phyloP scores from a whole-genome alignment of 305 asterid species.

The Nicotiana rustica region DNA sequence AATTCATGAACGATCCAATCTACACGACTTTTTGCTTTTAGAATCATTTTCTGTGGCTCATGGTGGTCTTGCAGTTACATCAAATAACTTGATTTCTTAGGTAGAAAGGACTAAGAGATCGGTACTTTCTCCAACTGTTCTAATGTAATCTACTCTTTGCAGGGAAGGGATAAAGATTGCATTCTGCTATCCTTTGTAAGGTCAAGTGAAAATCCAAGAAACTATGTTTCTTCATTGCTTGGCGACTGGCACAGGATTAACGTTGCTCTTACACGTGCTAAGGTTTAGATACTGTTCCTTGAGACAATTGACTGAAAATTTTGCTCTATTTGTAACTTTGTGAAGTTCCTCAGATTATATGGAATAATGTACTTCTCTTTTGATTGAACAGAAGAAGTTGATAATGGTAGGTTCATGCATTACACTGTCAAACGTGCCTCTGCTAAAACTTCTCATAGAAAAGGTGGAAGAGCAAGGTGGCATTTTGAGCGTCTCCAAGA shows the following conservation, averaged over 20 bases:
- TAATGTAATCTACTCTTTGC: constrained; percentile 39
- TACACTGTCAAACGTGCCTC: constrained; percentile 60
- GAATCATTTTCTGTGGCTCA: background rate
- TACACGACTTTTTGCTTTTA: background rate
- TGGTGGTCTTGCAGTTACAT: constrained; percentile 23
- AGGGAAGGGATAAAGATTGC: constrained; percentile 99
- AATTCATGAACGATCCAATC: constrained; percentile 3
- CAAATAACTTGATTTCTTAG: background rate
- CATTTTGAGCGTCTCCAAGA: constrained; percentile 58
- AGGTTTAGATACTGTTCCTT: constrained; percentile 51
- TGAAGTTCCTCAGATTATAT: background rate
- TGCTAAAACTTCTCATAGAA: constrained; percentile 16
- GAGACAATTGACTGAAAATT: background rate
- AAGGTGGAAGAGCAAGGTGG: constrained; percentile 77
- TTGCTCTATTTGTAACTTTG: constrained; percentile 7
- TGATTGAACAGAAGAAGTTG: constrained; percentile 80
- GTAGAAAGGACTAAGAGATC: background rate
- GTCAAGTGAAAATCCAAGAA: constrained; percentile 76
- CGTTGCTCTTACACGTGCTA: constrained; percentile 96
- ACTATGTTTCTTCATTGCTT: constrained; percentile 73
- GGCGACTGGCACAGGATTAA: constrained; percentile 99
- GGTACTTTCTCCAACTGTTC: constrained; percentile 8
- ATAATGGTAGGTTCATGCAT: constrained; percentile 91
- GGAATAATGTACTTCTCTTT: constrained; percentile 28
- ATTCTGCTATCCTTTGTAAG: constrained; percentile 87